Base-by-base conservation (phyloP, 2,329 filamentous ascomycete genomes). In the Sporothrix curviconia region DNA sequence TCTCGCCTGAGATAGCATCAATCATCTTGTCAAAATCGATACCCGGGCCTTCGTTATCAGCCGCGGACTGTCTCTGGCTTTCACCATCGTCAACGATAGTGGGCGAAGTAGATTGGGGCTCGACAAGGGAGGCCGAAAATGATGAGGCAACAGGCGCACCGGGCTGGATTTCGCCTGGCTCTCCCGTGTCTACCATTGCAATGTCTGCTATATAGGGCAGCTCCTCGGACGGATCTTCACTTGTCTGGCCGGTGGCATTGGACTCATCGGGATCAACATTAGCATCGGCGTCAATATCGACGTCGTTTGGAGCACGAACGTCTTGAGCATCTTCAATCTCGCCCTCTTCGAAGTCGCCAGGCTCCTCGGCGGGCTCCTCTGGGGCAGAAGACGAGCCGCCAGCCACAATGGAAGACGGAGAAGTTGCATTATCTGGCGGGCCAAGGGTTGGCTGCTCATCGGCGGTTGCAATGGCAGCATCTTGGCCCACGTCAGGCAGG, bases 21-120 rank as follows among this genome's bases (percentile, higher is more conserved):
- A 72, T 66, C 64, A 72, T 65, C 64, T 70, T 69, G 58, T 70
- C 67, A 46, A 71, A 70, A 56, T 70, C 68, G 67, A 70, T 58
- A 40, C 59, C 59, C 2, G 56, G 24, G 11, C 39, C 59, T 37
- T 34, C 56, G 59, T 55, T 53, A 34, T 62, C 59, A 57, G 47
- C 49, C 6, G 47, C 52, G 15, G 39, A 32, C 7, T 44, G 44
- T 17, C 12, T 7, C 3, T 15, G 28, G 28, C 28, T 15, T 3
- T 28, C 46, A 34, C 24, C 37, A 2, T 22, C 7, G 15, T 51
- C 37, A 14, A 24, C 24, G 30, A 49, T n/a, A 8, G 43, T 24
- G 12, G 36, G 7, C 4, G 34, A 36, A 3, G 22, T 19, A 11
- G 28, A n/a, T 6, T 22, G 44, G 19, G n/a, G 8, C 7, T 46